A percentile compares a stretch with the other conserved stretches of the same genome.
phyloP scores from a whole-genome alignment of 2,329 filamentous ascomycete species.

The Domatiomyces globalis region DNA sequence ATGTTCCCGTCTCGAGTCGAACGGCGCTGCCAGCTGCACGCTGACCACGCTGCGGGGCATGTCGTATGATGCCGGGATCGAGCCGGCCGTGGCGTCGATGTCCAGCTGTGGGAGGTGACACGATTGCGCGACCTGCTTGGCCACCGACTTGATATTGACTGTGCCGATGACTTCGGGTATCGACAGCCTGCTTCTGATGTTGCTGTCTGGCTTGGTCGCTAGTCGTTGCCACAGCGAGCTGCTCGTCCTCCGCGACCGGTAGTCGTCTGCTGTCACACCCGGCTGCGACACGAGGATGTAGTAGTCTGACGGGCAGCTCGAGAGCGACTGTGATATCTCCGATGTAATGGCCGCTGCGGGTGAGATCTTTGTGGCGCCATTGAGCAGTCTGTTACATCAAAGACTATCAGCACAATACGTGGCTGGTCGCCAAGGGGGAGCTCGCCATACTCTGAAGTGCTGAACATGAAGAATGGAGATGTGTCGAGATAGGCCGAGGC shows the following conservation, averaged over 20 bases:
- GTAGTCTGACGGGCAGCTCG: slow-evolving; percentile 54
- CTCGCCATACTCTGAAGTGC: slow-evolving; percentile 57
- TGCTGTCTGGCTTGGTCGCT: slow-evolving; percentile 2
- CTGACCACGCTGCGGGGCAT: slow-evolving; percentile 26
- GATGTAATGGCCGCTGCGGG: slow-evolving; percentile 30
- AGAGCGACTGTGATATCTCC: slow-evolving; percentile 36
- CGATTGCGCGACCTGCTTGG: slow-evolving; percentile 29
- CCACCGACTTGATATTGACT: slow-evolving; percentile 32
- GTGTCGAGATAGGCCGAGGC: slow-evolving; percentile 41
- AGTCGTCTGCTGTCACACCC: slow-evolving; percentile 56
- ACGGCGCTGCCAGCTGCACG: slow-evolving; percentile 30
- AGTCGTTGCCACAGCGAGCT: slow-evolving; percentile 28
- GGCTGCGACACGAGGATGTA: slow-evolving; percentile 71
- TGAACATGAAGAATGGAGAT: slow-evolving; percentile 79
- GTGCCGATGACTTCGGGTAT: slow-evolving; percentile 41
- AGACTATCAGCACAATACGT: background rate
- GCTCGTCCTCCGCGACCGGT: slow-evolving; percentile 39
- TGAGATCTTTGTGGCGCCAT: slow-evolving; percentile 29
- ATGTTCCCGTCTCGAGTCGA: slow-evolving; percentile 5
- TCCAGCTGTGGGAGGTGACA: slow-evolving; percentile 34
- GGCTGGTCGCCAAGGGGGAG: background rate
- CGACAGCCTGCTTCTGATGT: slow-evolving; percentile 37
- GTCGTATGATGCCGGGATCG: slow-evolving; percentile 13
- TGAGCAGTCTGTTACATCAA: slow-evolving; percentile 20
- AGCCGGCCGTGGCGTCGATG: slow-evolving; percentile 28